phyloP scores from a whole-genome alignment of 2,329 filamentous ascomycete species.

The Aspergillus sp. region DNA sequence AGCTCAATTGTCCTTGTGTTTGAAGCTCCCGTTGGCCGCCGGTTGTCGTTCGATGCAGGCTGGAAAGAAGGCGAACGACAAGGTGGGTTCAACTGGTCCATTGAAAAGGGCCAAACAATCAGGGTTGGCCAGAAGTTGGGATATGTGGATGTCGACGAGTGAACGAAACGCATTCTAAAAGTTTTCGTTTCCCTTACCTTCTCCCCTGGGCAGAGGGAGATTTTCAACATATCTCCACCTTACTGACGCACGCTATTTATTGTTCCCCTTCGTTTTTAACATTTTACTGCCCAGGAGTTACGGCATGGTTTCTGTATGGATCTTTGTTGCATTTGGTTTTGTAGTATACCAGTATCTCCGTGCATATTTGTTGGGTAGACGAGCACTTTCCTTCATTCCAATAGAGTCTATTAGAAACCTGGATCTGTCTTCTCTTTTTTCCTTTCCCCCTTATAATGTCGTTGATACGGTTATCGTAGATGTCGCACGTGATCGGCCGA shows the following conservation, averaged over 20 bases:
- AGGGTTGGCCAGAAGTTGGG: constrained; percentile 86
- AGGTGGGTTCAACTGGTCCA: constrained; percentile 75
- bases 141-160: constrained; percentile 46
- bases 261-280: not conserved
- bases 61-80: constrained; percentile 51
- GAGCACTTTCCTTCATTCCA: not conserved
- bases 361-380: not conserved
- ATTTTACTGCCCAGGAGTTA: not conserved
- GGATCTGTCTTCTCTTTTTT: not conserved
- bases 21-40: constrained; percentile 68
- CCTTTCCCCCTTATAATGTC: too few species aligned
- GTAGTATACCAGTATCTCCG: constrained; percentile 7
- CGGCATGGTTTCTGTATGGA: not conserved
- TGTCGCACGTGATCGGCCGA: not conserved
- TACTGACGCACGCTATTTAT: not conserved
- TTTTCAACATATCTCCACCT: not conserved
- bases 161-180: not conserved
- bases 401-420: not conserved
- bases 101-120: constrained; percentile 79
- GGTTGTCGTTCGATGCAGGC: constrained; percentile 54
- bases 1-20: constrained; percentile 95
- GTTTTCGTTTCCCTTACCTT: not conserved
- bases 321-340: constrained; percentile 1
- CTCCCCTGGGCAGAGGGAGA: not conserved
- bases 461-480: not conserved